A percentile compares a stretch with the other conserved stretches of the same genome.
Evolutionary conservation across 495 filamentous ascomycete genomes (phyloP).

Genomic region (Diplogelasinospora grovesii): DNA sequence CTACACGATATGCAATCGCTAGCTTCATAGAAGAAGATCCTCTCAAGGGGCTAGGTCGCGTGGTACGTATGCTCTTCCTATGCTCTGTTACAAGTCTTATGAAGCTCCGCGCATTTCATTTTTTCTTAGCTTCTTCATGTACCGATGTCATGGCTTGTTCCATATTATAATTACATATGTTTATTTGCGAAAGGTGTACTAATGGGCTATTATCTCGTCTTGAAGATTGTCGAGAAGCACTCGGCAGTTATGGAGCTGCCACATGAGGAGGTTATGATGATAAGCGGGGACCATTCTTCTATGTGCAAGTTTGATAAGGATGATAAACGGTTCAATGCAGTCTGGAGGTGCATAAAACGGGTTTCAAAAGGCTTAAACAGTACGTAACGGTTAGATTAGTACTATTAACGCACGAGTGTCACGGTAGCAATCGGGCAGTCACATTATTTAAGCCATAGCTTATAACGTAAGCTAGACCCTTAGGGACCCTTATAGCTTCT

Average conservation of each 20-base stretch:
- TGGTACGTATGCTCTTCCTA: too few relatives aligned
- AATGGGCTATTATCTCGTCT: not conserved
- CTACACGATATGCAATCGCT: constrained; percentile 6
- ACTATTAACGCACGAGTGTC: too few relatives aligned
- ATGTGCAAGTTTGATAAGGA: constrained; percentile 8
- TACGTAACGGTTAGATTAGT: too few relatives aligned
- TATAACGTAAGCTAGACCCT: too few relatives aligned
- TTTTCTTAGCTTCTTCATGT: not conserved
- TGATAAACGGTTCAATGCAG: constrained; percentile 4
- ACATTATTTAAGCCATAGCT: too few relatives aligned
- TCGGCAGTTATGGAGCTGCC: constrained; percentile 10
- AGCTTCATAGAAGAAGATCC: constrained; percentile 10
- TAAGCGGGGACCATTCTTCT: constrained; percentile 11
- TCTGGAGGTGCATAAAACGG: constrained; percentile 18
- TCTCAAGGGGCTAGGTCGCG: not conserved
- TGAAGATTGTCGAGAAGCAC: constrained; percentile 8
- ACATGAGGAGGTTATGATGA: constrained; percentile 7
- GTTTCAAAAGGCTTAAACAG: constrained; percentile 5
- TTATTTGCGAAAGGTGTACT: too few relatives aligned
- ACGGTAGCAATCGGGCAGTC: too few relatives aligned
- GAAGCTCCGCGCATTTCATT: not conserved
- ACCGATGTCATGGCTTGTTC: not conserved
- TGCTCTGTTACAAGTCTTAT: too few relatives aligned
- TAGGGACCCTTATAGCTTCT: too few relatives aligned
- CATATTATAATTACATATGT: too few relatives aligned